Evolutionary conservation across 805 yeast genomes (phyloP).

Genomic region (Candida sphagnicola): DNA sequence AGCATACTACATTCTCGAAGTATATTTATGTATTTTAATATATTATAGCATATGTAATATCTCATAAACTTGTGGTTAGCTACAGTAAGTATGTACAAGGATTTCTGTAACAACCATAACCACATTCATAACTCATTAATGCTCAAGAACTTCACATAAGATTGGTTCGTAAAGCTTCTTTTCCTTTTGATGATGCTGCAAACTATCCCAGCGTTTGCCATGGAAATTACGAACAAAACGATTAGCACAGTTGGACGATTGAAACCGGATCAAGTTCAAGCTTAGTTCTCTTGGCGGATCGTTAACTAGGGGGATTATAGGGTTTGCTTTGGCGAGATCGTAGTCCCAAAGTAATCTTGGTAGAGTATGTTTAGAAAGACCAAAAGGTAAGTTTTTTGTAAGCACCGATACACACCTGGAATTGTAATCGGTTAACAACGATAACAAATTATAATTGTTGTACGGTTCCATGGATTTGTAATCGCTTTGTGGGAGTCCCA

Average conservation of each 20-base stretch:
- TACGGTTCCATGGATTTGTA: not conserved
- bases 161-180: slow-evolving; percentile 33
- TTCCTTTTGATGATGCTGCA: slow-evolving; percentile 17
- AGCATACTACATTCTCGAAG: not conserved
- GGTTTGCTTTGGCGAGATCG: slow-evolving; percentile 26
- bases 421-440: slow-evolving; percentile 14
- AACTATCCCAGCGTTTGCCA: slow-evolving; percentile 41
- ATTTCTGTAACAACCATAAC: not conserved
- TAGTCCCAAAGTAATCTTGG: slow-evolving; percentile 47
- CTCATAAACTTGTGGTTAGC: too few species aligned
- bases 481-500: slow-evolving; percentile 2
- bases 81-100: not conserved
- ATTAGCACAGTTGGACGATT: slow-evolving; percentile 40
- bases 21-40: not conserved
- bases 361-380: slow-evolving; percentile 33
- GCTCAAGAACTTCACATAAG: slow-evolving; percentile 29
- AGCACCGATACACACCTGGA: slow-evolving; percentile 26
- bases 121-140: not conserved
- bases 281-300: slow-evolving; percentile 26
- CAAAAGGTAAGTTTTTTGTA: slow-evolving; percentile 46
- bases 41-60: too few species aligned
- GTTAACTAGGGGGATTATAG: slow-evolving; percentile 17
- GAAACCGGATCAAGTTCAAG: slow-evolving; percentile 40
- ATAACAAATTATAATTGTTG: slow-evolving; percentile 11
- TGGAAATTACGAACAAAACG: slow-evolving; percentile 52